phyloP scores from a whole-genome alignment of 2,329 filamentous ascomycete genomes.

The Botrytis fragariae region DNA sequence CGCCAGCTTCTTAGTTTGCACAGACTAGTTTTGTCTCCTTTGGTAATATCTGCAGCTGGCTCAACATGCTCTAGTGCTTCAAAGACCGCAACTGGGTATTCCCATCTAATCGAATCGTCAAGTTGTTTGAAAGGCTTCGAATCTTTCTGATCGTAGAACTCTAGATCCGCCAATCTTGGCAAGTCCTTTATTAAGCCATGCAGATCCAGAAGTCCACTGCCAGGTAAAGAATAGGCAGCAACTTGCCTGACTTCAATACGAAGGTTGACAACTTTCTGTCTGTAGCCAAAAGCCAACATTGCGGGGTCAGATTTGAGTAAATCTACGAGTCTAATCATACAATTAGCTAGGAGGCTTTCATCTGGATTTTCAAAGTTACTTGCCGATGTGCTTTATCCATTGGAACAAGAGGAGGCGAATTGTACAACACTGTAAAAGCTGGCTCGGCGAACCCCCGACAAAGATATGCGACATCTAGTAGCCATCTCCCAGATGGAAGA shows the following conservation, averaged over 20 bases:
- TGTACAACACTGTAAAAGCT: slow-evolving; percentile 70
- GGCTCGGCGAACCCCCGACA: slow-evolving; percentile 69
- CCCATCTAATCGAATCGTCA: slow-evolving; percentile 61
- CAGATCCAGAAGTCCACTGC: slow-evolving; percentile 55
- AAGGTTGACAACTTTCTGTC: slow-evolving; percentile 37
- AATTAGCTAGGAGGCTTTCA: not conserved
- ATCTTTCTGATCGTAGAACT: slow-evolving; percentile 70
- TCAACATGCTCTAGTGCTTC: slow-evolving; percentile 59
- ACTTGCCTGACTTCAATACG: slow-evolving; percentile 43
- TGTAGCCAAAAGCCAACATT: slow-evolving; percentile 34
- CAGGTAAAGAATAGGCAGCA: slow-evolving; percentile 52
- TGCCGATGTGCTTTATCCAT: slow-evolving; percentile 46
- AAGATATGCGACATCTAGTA: slow-evolving; percentile 59
- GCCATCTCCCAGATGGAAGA: slow-evolving; percentile 54
- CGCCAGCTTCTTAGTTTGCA: slow-evolving; percentile 53
- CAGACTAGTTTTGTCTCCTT: slow-evolving; percentile 35
- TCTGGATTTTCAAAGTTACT: too few relatives aligned
- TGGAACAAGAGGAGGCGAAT: slow-evolving; percentile 61
- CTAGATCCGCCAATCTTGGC: slow-evolving; percentile 65
- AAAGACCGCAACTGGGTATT: slow-evolving; percentile 66
- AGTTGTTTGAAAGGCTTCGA: slow-evolving; percentile 62
- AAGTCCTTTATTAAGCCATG: slow-evolving; percentile 59
- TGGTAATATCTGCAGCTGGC: slow-evolving; percentile 34
- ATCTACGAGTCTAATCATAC: slow-evolving; percentile 45
- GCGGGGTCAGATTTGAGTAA: slow-evolving; percentile 43